Conservation (phyloP, 73 alveolate genomes). For the Urostyla sp. region DNA sequence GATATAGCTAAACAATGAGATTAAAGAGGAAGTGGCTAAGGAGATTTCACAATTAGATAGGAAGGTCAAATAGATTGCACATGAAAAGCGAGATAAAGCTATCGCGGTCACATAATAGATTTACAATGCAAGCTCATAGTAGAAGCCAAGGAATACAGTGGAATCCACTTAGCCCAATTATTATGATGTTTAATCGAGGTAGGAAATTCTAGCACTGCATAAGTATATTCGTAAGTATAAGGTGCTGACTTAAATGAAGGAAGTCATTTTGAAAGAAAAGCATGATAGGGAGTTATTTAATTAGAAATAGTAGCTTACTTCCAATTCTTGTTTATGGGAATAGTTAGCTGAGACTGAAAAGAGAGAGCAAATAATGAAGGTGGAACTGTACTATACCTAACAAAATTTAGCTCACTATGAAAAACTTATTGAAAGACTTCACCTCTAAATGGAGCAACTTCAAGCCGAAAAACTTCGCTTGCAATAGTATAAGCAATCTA, state of each 20-base stretch:
- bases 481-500: slow-evolving; percentile 61
- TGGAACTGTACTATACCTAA: slow-evolving; percentile 90
- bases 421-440: slow-evolving; percentile 86
- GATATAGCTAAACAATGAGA: slow-evolving; percentile 50
- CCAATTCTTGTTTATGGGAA: slow-evolving; percentile 92
- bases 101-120: no score
- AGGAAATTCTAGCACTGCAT: slow-evolving; percentile 54
- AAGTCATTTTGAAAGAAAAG: slow-evolving; percentile 64
- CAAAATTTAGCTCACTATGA: slow-evolving; percentile 91
- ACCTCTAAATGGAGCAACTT: slow-evolving; percentile 79
- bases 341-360: slow-evolving; percentile 90
- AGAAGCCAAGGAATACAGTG: no score
- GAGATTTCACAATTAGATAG: slow-evolving; percentile 35
- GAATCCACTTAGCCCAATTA: no score
- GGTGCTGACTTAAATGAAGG: slow-evolving; percentile 45
- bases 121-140: no score
- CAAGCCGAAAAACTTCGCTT: slow-evolving; percentile 66
- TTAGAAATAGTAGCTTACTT: slow-evolving; percentile 80
- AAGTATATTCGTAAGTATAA: slow-evolving; percentile 39
- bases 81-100: no score
- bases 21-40: slow-evolving; percentile 62
- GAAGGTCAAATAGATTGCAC: slow-evolving; percentile 33
- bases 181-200: slow-evolving; percentile 48
- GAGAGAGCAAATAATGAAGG: slow-evolving; percentile 87
- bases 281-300: slow-evolving; percentile 78